A percentile compares a stretch with the other conserved stretches of the same genome.
Evolutionary conservation across 345 rosid genomes (phyloP).

Genomic region (Camelina neglecta): DNA sequence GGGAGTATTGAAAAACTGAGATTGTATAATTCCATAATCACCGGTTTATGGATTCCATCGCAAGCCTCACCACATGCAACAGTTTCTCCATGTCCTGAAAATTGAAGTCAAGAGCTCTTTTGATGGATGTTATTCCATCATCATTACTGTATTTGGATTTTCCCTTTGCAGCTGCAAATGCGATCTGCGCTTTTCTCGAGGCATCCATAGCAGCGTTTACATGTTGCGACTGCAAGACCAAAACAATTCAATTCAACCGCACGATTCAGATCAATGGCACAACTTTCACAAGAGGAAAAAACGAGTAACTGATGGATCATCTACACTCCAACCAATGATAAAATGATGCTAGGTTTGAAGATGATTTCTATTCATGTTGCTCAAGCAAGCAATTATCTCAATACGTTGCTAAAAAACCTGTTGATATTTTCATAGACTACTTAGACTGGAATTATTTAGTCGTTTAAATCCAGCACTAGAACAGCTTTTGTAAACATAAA

Average conservation of each 20-base stretch:
- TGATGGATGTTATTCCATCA: conserved; percentile 68
- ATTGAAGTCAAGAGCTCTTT: conserved; percentile 86
- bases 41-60: conserved; percentile 74
- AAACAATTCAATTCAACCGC: conserved; percentile 5
- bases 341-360: conserved; percentile 6
- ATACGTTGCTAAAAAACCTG: conserved; percentile 15
- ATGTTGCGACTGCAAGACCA: conserved; percentile 64
- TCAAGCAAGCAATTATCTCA: conserved; percentile 8
- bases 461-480: conserved; percentile 19
- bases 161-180: conserved; percentile 66
- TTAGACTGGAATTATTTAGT: conserved; percentile 6
- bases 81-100: conserved; percentile 90
- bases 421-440: background rate
- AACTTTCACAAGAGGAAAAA: background rate
- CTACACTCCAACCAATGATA: background rate
- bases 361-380: conserved; percentile 12
- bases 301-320: background rate
- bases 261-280: background rate
- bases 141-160: conserved; percentile 49
- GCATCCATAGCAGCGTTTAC: conserved; percentile 93
- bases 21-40: conserved; percentile 35
- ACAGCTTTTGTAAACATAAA: conserved; percentile 16
- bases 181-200: conserved; percentile 75
- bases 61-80: conserved; percentile 76
- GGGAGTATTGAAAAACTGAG: background rate